Base-by-base conservation (phyloP, 495 filamentous ascomycete species). In the Talaromyces borbonicus region DNA sequence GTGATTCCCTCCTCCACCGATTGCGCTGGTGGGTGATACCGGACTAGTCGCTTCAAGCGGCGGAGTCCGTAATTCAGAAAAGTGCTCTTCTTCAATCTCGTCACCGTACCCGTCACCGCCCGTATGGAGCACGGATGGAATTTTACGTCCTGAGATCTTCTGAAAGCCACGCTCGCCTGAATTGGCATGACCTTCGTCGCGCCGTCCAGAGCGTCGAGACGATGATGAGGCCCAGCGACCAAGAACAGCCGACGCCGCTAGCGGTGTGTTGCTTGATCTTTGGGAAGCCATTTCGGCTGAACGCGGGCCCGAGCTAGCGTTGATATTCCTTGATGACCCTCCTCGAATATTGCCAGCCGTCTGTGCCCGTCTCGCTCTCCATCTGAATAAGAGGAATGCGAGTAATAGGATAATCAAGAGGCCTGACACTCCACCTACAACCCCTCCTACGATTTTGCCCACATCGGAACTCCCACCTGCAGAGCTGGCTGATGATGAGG, bases 61-160 rank as follows among this genome's bases (percentile, higher is more conserved):
- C 22, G 41, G 41, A 22, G 43, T 35, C 29, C n/a, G 41, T 16
- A 43, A 29, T 12, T 36, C 43, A 24, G 43, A 31, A 3, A 46
- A 57, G 2, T 52, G 46, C 37, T 63, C 60, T 22, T 49, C 58
- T 32, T 55, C 58, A 2, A 64, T 31, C 5, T 61, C 57, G 43
- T 78, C 82, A 48, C 75, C 75, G 54, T 80, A 87, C 3, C 83
- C 83, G 57, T 87, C 80, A 15, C 83, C 81, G 35, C 84, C 81
- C 26, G 74, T 74, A 29, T 76, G 71, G 26, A 87, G 63, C 4
- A 87, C 83, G 12, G 85, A 79, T 4, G 75, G 71, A n/a, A 90
- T 64, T 52, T 87, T 87, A 43, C 78, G 71, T 26, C 85, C 85
- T 5, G 83, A 82, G 4, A 90, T 66, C 49, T 74, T 75, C 49